Conservation (phyloP, 2,329 filamentous ascomycete species). For the Alternaria panax region DNA sequence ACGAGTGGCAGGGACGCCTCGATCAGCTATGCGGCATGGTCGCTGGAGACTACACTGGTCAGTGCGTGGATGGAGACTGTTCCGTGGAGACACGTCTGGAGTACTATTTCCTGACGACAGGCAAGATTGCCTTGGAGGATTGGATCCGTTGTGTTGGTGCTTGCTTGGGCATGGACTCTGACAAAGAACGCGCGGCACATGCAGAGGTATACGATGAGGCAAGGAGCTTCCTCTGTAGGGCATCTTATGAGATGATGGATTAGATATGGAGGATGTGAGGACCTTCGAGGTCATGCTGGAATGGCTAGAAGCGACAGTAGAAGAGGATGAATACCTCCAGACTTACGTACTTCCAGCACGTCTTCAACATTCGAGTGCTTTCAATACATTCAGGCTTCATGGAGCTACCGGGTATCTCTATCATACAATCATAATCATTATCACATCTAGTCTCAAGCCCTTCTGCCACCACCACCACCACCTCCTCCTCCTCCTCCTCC, state of each 20-base stretch:
- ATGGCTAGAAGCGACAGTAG: not conserved
- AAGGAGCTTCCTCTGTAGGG: slow-evolving; percentile 22
- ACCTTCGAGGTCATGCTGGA: not conserved
- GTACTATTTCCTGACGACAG: slow-evolving; percentile 24
- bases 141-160: slow-evolving; percentile 24
- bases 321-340: not conserved
- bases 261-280: not conserved
- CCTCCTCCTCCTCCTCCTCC: slow-evolving; percentile 26
- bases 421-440: slow-evolving; percentile 6
- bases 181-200: slow-evolving; percentile 17
- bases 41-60: not conserved
- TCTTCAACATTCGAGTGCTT: not conserved
- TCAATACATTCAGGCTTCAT: not conserved
- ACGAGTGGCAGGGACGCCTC: slow-evolving; percentile 19
- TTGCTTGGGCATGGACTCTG: slow-evolving; percentile 14
- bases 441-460: slow-evolving; percentile 8
- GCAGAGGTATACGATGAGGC: slow-evolving; percentile 20
- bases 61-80: slow-evolving; percentile 22
- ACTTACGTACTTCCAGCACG: not conserved
- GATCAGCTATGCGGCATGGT: slow-evolving; percentile 15
- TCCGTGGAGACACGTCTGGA: slow-evolving; percentile 28
- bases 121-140: slow-evolving; percentile 14
- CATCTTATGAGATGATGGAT: slow-evolving; percentile 5
- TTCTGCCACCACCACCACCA: slow-evolving; percentile 17
- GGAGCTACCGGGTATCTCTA: slow-evolving; percentile 9